phyloP scores from a whole-genome alignment of 108 stramenopile genomes.

The Cyclotella choctawhatcheeana region DNA sequence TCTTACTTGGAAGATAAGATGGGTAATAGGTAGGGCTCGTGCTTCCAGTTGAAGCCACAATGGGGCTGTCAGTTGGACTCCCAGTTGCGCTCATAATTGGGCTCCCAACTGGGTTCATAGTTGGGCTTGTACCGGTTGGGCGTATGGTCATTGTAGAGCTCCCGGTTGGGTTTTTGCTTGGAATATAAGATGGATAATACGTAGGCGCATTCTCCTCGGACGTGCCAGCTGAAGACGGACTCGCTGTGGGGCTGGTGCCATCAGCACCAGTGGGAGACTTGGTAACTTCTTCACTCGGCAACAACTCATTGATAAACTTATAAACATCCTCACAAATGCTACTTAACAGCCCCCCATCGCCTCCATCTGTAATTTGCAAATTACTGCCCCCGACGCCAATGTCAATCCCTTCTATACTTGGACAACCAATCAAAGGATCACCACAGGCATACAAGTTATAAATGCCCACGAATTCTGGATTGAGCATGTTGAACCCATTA shows the following conservation, averaged over 20 bases:
- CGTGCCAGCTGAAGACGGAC: not conserved
- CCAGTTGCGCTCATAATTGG: too few relatives aligned
- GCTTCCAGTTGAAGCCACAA: too few relatives aligned
- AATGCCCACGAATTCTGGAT: slow-evolving; percentile 17
- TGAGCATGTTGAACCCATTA: slow-evolving; percentile 16
- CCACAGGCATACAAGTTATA: slow-evolving; percentile 51
- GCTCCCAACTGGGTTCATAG: too few relatives aligned
- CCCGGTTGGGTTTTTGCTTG: not conserved
- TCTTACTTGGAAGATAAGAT: not conserved
- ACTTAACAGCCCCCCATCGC: not conserved
- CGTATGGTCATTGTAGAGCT: not conserved
- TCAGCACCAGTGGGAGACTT: not conserved
- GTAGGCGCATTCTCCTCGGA: not conserved
- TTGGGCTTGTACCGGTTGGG: too few relatives aligned
- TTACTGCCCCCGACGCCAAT: slow-evolving; percentile 24
- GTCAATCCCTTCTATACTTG: slow-evolving; percentile 32
- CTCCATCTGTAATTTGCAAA: slow-evolving; percentile 6
- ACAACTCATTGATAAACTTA: not conserved
- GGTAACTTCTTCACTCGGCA: not conserved
- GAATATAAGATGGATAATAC: not conserved
- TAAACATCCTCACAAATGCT: not conserved
- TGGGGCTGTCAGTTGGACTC: not conserved
- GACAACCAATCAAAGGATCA: slow-evolving; percentile 32
- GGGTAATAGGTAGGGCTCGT: not conserved
- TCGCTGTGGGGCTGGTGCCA: not conserved